Percentiles rank a stretch among this genome's conserved stretches.
Evolutionary conservation across 768 basidiomycete genomes (phyloP).

Genomic region (Auricularia sp.): DNA sequence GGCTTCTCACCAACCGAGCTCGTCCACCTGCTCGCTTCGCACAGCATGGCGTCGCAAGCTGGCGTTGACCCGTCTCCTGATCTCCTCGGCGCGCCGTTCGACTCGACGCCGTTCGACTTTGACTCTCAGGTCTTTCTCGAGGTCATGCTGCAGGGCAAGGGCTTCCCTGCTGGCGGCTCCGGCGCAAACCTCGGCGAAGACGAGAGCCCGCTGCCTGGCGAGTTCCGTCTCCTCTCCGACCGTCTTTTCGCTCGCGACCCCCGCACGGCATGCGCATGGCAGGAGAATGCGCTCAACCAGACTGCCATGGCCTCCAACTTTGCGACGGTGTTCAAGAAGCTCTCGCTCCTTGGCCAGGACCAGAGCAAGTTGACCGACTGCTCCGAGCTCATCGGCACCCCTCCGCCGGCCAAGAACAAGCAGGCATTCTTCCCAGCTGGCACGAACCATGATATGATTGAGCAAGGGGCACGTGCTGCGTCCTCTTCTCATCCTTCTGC

Average conservation of each 20-base stretch:
- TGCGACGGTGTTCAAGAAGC: neutral
- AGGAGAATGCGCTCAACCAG: conserved; percentile 11
- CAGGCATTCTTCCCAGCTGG: neutral
- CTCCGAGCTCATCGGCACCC: too few species aligned
- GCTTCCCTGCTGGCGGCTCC: conserved; percentile 23
- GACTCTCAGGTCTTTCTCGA: conserved; percentile 6
- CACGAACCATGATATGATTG: neutral
- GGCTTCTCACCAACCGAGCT: conserved; percentile 18
- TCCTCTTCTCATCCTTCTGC: neutral
- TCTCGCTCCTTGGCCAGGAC: too few species aligned
- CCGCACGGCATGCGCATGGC: conserved; percentile 40
- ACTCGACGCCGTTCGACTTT: conserved; percentile 11
- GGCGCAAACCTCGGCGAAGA: conserved; percentile 28
- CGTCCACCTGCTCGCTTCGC: conserved; percentile 9
- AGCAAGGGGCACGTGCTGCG: neutral
- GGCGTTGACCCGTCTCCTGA: conserved; percentile 16
- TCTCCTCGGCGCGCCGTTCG: conserved; percentile 19
- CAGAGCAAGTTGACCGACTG: too few species aligned
- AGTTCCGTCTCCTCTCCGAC: conserved; percentile 37
- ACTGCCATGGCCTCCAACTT: neutral
- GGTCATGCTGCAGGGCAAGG: conserved; percentile 16
- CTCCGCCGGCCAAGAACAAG: too few species aligned
- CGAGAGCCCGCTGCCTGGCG: conserved; percentile 14
- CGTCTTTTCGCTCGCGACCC: conserved; percentile 21
- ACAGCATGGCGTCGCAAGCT: conserved; percentile 15